Conservation (phyloP, 2,329 filamentous ascomycete species). For the Neopestalotiopsis clavispora region DNA sequence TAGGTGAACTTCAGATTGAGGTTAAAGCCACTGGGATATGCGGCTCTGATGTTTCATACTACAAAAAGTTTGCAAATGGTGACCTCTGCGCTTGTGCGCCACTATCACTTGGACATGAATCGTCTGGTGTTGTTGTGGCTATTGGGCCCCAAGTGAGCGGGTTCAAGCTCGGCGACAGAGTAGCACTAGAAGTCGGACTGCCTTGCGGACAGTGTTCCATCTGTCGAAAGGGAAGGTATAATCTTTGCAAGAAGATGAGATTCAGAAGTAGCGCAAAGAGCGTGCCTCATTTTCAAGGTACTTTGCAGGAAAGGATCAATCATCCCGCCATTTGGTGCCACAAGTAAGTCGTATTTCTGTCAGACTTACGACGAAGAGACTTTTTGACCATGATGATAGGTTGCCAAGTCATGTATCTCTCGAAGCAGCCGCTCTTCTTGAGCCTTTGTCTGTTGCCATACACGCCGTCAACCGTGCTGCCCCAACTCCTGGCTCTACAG, state of each 20-base stretch:
- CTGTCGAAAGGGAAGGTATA: conserved; percentile 60
- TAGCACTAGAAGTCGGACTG: conserved; percentile 48
- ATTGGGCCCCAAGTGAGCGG: conserved; percentile 58
- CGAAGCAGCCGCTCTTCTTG: conserved; percentile 63
- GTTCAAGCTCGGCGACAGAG: conserved; percentile 60
- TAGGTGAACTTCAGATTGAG: conserved; percentile 66
- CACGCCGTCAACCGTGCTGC: conserved; percentile 63
- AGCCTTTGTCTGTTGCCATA: conserved; percentile 66
- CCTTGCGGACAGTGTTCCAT: conserved; percentile 42
- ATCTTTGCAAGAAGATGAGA: conserved; percentile 65
- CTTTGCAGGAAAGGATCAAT: conserved; percentile 66
- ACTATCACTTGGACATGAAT: conserved; percentile 68
- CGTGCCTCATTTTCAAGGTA: conserved; percentile 68
- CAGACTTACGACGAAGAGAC: neutral
- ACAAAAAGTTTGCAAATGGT: conserved; percentile 74
- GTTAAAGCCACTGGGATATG: conserved; percentile 72
- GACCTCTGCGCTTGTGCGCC: conserved; percentile 70
- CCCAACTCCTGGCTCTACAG: conserved; percentile 57
- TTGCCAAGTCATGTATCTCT: conserved; percentile 64
- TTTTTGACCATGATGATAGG: conserved; percentile 38
- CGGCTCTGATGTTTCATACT: conserved; percentile 73
- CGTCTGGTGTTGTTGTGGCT: conserved; percentile 61
- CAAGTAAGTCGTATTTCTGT: conserved; percentile 47
- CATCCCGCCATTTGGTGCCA: conserved; percentile 67
- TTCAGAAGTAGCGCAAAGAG: conserved; percentile 68